These are phyloP conservation scores for Rhizophagus sp. DNA, from an alignment of 192 early-diverging fungal species.

Conservation along the genomic window DNA sequence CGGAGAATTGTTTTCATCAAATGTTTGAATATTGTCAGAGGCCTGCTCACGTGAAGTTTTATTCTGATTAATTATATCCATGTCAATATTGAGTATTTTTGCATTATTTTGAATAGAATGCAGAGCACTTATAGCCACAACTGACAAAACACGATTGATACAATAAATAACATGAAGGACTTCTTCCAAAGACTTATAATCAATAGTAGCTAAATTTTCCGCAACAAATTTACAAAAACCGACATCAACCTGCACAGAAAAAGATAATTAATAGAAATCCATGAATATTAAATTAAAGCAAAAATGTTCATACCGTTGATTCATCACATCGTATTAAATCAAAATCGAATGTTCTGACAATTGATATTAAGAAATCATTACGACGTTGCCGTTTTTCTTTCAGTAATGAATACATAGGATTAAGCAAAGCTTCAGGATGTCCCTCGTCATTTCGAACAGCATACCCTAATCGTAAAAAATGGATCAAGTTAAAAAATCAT, in stretches of 20 bases:
- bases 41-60: background rate
- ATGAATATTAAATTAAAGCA: background rate
- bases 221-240: slow-evolving; percentile 74
- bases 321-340: slow-evolving; percentile 40
- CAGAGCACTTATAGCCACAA: slow-evolving; percentile 63
- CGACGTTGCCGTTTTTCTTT: slow-evolving; percentile 65
- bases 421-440: slow-evolving; percentile 56
- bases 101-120: slow-evolving; percentile 46
- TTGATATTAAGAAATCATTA: slow-evolving; percentile 67
- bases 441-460: slow-evolving; percentile 35
- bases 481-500: background rate
- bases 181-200: slow-evolving; percentile 83
- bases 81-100: background rate
- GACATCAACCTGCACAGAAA: slow-evolving; percentile 45
- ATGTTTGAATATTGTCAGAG: slow-evolving; percentile 7
- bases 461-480: slow-evolving; percentile 30
- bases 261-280: background rate
- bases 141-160: slow-evolving; percentile 71
- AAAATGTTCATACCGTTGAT: slow-evolving; percentile 16
- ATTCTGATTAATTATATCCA: background rate
- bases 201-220: slow-evolving; percentile 78
- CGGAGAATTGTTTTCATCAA: background rate
- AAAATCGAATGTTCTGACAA: slow-evolving; percentile 73
- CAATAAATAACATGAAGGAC: slow-evolving; percentile 74
- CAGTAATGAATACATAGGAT: slow-evolving; percentile 68